A percentile compares a stretch with the other conserved stretches of the same genome.
Conservation (phyloP, 768 basidiomycete genomes). For the Cystofilobasidium ferigula region DNA sequence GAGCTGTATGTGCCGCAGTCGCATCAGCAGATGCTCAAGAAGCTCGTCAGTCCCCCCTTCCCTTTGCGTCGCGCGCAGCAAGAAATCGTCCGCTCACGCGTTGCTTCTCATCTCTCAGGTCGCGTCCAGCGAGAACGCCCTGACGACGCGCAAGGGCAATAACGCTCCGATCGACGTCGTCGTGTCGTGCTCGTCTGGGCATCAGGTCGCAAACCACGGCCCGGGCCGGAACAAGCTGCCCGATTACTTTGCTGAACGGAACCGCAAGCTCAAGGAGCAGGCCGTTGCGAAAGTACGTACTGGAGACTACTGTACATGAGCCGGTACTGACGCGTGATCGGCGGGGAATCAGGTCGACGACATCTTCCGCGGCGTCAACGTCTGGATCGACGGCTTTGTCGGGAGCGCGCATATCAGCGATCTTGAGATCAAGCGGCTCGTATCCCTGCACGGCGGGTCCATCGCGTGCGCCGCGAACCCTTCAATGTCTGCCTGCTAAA, state of each 20-base stretch:
- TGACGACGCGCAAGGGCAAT: not conserved
- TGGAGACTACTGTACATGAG: too few relatives aligned
- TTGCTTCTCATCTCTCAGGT: not conserved
- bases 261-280: slow-evolving; percentile 13
- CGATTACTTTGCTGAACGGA: not conserved
- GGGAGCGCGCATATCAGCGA: not conserved
- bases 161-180: not conserved
- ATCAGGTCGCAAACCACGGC: slow-evolving; percentile 15
- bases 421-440: slow-evolving; percentile 6
- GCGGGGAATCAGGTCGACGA: slow-evolving; percentile 1
- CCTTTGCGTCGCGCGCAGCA: not conserved
- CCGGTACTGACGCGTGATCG: not conserved
- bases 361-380: slow-evolving; percentile 6
- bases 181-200: not conserved
- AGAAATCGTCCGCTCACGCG: not conserved
- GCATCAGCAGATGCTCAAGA: not conserved
- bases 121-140: not conserved
- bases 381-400: slow-evolving; percentile 13
- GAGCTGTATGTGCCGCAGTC: not conserved
- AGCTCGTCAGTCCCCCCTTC: not conserved
- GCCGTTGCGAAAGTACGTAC: slow-evolving; percentile 2
- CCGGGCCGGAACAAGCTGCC: slow-evolving; percentile 6
- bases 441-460: slow-evolving; percentile 2
- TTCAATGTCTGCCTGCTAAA: not conserved
- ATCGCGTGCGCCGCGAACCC: slow-evolving; percentile 4